phyloP scores from a whole-genome alignment of 176 grass and related monocot genomes.

The Pontederia paniculata region DNA sequence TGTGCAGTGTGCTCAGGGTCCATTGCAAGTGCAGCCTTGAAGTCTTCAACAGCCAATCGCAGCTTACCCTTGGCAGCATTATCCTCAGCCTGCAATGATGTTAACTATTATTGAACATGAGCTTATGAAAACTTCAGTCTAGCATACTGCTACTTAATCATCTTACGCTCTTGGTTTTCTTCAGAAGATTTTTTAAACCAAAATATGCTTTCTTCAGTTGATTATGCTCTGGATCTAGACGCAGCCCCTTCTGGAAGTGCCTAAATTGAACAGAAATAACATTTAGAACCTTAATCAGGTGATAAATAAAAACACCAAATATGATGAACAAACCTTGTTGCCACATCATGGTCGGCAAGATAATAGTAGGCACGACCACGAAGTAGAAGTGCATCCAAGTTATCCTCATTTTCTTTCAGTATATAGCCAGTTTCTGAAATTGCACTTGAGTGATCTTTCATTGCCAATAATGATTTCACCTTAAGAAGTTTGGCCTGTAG shows the following conservation, averaged over 20 bases:
- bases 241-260: conserved; percentile 84
- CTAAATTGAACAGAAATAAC: conserved; percentile 34
- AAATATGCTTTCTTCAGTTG: conserved; percentile 98
- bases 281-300: background rate
- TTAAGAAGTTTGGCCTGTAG: conserved; percentile 89
- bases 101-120: conserved; percentile 10
- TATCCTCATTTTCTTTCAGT: conserved; percentile 98
- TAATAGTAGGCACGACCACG: conserved; percentile 93
- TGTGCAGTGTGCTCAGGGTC: conserved; percentile 67
- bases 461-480: conserved; percentile 56
- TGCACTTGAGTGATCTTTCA: conserved; percentile 76
- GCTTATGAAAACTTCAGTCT: too few species aligned
- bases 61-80: conserved; percentile 87
- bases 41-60: conserved; percentile 72
- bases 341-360: conserved; percentile 96
- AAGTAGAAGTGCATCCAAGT: conserved; percentile 71
- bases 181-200: conserved; percentile 88
- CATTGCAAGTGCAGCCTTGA: conserved; percentile 81
- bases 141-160: background rate
- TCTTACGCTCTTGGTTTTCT: conserved; percentile 85
- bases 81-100: conserved; percentile 62
- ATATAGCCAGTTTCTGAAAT: conserved; percentile 89
- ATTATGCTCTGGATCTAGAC: conserved; percentile 86
- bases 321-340: conserved; percentile 43
- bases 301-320: background rate